Percentiles rank a stretch among this genome's conserved stretches.
These are phyloP conservation scores for Vitis labrusca DNA, from an alignment of 164 flowering plant genomes.

Conservation along the genomic window DNA sequence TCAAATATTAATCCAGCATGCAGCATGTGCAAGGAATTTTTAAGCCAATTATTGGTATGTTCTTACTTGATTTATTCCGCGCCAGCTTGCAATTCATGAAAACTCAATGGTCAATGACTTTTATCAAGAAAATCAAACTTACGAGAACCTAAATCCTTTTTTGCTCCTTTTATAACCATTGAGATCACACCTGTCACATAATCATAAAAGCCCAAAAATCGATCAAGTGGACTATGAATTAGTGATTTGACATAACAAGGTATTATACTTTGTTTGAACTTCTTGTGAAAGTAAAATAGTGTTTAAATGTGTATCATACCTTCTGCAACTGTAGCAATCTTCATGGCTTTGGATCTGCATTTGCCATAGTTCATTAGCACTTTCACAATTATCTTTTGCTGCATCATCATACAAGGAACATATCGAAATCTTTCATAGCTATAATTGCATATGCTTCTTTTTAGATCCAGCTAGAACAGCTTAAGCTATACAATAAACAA, in stretches of 20 bases:
- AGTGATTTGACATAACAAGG: too few relatives aligned
- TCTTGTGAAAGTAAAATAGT: not conserved
- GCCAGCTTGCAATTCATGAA: too few relatives aligned
- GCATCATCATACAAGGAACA: not conserved
- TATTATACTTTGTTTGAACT: not conserved
- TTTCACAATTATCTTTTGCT: slow-evolving; percentile 23
- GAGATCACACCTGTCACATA: slow-evolving; percentile 19
- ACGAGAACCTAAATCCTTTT: not conserved
- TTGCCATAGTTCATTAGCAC: slow-evolving; percentile 13
- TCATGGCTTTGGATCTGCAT: slow-evolving; percentile 25
- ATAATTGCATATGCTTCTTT: too few relatives aligned
- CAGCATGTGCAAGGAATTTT: too few relatives aligned
- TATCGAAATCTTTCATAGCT: too few relatives aligned
- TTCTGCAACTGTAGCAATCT: slow-evolving; percentile 10
- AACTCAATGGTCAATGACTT: too few relatives aligned
- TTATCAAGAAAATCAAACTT: too few relatives aligned
- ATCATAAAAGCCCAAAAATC: not conserved
- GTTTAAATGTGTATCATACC: slow-evolving; percentile 7
- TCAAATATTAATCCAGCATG: too few relatives aligned
- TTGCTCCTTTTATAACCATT: slow-evolving; percentile 23
- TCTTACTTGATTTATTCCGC: too few relatives aligned
- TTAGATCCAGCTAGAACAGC: too few relatives aligned
- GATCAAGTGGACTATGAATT: not conserved
- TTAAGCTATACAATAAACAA: too few relatives aligned
- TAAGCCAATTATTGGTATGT: too few relatives aligned